Conservation (phyloP, 768 basidiomycete species). For the Gautieria morchelliformis region DNA sequence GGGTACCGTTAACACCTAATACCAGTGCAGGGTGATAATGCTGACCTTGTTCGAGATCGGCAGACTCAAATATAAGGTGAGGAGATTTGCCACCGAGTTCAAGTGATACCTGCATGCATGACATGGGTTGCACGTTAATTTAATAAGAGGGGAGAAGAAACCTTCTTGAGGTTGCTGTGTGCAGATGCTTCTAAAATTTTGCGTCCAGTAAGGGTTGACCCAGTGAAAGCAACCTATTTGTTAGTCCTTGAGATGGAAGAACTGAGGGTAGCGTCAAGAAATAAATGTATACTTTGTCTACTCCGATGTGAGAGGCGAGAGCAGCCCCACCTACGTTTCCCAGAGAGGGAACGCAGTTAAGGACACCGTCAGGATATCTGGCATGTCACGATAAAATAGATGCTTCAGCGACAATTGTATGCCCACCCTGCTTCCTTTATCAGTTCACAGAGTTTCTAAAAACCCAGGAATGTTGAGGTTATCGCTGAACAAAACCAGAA, state of each 20-base stretch:
- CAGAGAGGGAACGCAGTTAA: constrained; percentile 81
- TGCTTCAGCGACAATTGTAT: background rate
- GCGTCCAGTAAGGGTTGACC: constrained; percentile 81
- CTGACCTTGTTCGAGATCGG: constrained; percentile 77
- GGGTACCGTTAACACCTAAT: background rate
- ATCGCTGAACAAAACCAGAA: background rate
- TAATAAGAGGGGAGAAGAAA: constrained; percentile 16
- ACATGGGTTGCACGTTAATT: constrained; percentile 4
- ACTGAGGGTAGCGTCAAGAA: background rate
- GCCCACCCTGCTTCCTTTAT: constrained; percentile 74
- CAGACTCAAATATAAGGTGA: constrained; percentile 82
- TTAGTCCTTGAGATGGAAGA: background rate
- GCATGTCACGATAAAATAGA: background rate
- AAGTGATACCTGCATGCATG: constrained; percentile 54
- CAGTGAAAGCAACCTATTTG: constrained; percentile 73
- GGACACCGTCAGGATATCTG: constrained; percentile 84
- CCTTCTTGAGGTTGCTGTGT: constrained; percentile 91
- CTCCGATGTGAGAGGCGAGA: constrained; percentile 68
- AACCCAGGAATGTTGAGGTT: constrained; percentile 9
- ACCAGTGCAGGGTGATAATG: background rate
- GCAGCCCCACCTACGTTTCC: constrained; percentile 81
- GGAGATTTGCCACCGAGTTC: constrained; percentile 94
- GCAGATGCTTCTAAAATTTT: constrained; percentile 90
- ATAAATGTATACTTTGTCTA: constrained; percentile 51
- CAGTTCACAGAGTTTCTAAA: constrained; percentile 72